A percentile compares a stretch with the other conserved stretches of the same genome.
phyloP scores from a whole-genome alignment of 805 yeast genomes.

The Candida andamanensis region DNA sequence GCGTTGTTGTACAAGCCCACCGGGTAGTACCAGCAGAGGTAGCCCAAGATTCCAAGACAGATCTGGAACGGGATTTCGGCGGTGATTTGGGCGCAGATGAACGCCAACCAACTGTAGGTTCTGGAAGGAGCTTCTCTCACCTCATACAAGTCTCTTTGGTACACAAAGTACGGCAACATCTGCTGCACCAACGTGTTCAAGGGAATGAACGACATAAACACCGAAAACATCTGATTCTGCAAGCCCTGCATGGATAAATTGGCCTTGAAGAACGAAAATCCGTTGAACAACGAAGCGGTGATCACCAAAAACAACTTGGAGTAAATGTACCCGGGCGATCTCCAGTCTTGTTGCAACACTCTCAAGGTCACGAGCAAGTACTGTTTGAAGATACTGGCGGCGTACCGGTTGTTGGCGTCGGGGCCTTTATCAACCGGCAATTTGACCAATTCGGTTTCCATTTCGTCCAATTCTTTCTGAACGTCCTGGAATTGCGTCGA shows the following conservation, averaged over 20 bases:
- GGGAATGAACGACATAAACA: constrained; percentile 40
- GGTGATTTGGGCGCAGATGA: constrained; percentile 35
- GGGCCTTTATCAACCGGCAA: constrained; percentile 21
- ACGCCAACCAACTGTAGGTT: constrained; percentile 41
- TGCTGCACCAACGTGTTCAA: constrained; percentile 38
- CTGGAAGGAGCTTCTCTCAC: constrained; percentile 42
- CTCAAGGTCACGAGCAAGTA: constrained; percentile 28
- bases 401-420: constrained; percentile 25
- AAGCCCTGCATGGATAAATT: constrained; percentile 48
- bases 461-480: constrained; percentile 50
- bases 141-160: constrained; percentile 42
- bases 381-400: constrained; percentile 24
- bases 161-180: constrained; percentile 38
- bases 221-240: constrained; percentile 62
- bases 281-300: constrained; percentile 58
- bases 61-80: constrained; percentile 47
- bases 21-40: constrained; percentile 59
- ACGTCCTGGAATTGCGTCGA: constrained; percentile 52
- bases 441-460: constrained; percentile 49
- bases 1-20: constrained; percentile 48
- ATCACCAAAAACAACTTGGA: constrained; percentile 55
- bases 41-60: constrained; percentile 36
- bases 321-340: constrained; percentile 58
- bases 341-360: constrained; percentile 36
- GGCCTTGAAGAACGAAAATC: constrained; percentile 69